Conservation (phyloP, 202 grass and related monocot species). For the Hordeum pubiflorum region DNA sequence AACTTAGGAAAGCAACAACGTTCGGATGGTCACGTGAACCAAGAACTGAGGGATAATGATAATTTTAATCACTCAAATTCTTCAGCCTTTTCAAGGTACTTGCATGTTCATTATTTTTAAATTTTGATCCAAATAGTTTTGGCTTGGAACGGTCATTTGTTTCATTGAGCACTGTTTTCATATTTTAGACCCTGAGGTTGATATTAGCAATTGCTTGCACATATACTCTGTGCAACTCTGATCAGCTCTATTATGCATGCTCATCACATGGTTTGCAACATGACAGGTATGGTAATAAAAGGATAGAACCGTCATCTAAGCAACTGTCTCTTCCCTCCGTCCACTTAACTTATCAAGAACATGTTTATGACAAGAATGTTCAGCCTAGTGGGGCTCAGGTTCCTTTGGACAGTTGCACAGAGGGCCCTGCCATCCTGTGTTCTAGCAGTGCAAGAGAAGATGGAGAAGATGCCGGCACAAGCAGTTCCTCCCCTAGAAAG, state of each 20-base stretch:
- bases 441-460: slow-evolving; percentile 41
- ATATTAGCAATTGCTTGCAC: slow-evolving; percentile 8
- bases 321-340: slow-evolving; percentile 35
- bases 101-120: background rate
- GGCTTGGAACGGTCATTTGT: background rate
- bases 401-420: slow-evolving; percentile 36
- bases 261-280: slow-evolving; percentile 9
- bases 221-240: slow-evolving; percentile 6
- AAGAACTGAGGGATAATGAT: slow-evolving; percentile 49
- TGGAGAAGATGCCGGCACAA: slow-evolving; percentile 43
- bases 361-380: slow-evolving; percentile 37
- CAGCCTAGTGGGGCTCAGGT: slow-evolving; percentile 22
- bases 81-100: slow-evolving; percentile 88
- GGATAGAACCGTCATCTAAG: slow-evolving; percentile 39
- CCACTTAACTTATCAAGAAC: slow-evolving; percentile 21
- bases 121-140: slow-evolving; percentile 13
- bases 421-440: slow-evolving; percentile 27
- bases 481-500: slow-evolving; percentile 36
- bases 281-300: slow-evolving; percentile 73
- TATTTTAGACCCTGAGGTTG: background rate
- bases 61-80: slow-evolving; percentile 79
- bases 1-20: slow-evolving; percentile 25
- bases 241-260: slow-evolving; percentile 5
- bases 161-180: slow-evolving; percentile 20
- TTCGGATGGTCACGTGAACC: slow-evolving; percentile 41